Base-by-base conservation (phyloP, 2,329 filamentous ascomycete genomes). In the Tolypocladium cylindrosporum region DNA sequence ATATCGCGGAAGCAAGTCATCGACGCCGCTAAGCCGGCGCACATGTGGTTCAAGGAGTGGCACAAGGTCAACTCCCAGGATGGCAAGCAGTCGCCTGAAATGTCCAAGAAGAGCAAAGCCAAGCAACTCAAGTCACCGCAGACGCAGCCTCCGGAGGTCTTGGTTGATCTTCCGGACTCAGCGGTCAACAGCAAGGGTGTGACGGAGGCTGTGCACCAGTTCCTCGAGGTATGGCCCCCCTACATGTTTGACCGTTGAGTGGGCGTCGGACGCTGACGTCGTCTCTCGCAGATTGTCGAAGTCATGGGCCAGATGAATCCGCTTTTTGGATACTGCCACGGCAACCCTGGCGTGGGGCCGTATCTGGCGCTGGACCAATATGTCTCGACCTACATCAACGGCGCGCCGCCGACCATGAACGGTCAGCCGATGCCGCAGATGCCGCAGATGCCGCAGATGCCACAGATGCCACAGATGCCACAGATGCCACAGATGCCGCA, bases 1-100 rank as follows among this genome's bases (percentile, higher is more conserved):
- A 77, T 97, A 52, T 87, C 91, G 27, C 84, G 90, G 57, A 83
- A 79, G 60, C 79, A 79, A 62, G 81, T 85, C 10, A 80, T 87
- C 43, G 76, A 85, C 51, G 81, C 82, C 8, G 83, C 84, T 16
- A 80, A 81, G 64, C 84, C 84, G 2, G 75, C 80, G 34, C 84
- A 87, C 62, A 77, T 79, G 61, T 87, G 84, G 84, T 75, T 81
- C 64, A 87, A 87, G 72, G 84, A 87, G 31, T 87, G 84, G 84
- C 76, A 78, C 60, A 81, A 75, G 65, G 69, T 83, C 50, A 87
- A 87, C 69, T 68, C 75, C 1, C 75, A 77, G 58, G 83, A 86
- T 62, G 72, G 70, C 55, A 86, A 84, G 67, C 71, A 77, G 59
- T 87, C 84, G 1, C 84, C 84, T 0, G 84, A 87, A 65, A 83